Evolutionary conservation across 495 filamentous ascomycete genomes (phyloP), one percentile per base, ranked within the genome.

Genomic region (Aspergillus carlsbadensis): DNA sequence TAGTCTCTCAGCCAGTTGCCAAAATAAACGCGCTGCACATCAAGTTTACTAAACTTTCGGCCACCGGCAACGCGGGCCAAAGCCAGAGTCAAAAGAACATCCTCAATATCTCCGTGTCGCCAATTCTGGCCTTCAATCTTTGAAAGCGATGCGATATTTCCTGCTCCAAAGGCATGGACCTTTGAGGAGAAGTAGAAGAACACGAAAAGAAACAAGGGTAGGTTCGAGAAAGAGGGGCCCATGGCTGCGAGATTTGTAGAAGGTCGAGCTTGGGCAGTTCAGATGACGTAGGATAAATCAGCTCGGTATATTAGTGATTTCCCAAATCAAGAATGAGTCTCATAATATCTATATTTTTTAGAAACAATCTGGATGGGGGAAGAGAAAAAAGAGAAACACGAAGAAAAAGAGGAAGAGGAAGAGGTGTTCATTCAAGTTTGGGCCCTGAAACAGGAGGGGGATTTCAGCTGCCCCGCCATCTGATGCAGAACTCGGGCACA

Each of bases 1-100:
- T 91, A 92, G 69, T 91, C 88, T 60, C 91, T 82, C 18, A 95
- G 79, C 92, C 92, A 96, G 74, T 95, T 96, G 24, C 92, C 92
- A 74, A 96, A 96, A 62, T 88, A 85, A 22, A 91, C 87, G 34
- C 90, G 85, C 56, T 91, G 89, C 56, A 96, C 88, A 71, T 87
- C 89, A 62, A 96, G 81, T 73, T 92, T 92, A 74, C 82, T 80
- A 68, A 96, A 96, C 61, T 90, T 93, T 77, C 89, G 87, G 61
- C 88, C 88, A 56, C 90, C 88, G 36, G 86, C 84, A 52, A 82
- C 84, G 47, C 81, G 79, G n/a, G 90, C 85, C 80, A 94, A 87
- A 52, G 86, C 66, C 24, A 96, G 73, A 43, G 76, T 82, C 54
- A 96, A 82, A 17, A 96, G 81, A 29, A 87, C 83, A 78, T 96